Evolutionary conservation across 2,329 filamentous ascomycete species (phyloP), one percentile per base, ranked within the genome.

Genomic region (Cladosporium sp.): DNA sequence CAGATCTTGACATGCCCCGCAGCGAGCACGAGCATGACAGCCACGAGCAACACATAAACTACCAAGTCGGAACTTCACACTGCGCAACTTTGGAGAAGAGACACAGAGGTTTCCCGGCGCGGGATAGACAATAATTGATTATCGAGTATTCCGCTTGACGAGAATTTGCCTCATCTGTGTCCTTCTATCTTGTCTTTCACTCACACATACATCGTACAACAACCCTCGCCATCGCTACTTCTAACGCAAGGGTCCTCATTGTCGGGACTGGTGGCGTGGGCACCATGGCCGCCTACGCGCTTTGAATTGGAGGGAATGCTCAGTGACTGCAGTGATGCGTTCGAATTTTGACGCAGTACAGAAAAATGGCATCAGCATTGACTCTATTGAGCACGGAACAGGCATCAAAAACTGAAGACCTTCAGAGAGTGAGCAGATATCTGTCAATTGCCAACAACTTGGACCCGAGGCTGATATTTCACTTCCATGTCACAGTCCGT

Each of bases 251-350:
- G n/a, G 73, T 83, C 6, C 73, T 83, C 5, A 65, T 83, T 6
- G 70, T 84, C 15, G 81, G 81, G n/a, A 72, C 73, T 13, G 81
- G 81, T 8, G 79, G 78, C 9, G 75, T 83, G 3, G 81, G 81
- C 20, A 77, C 79, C 0, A 80, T 83, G 62, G 77, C 77, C 5
- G 79, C 79, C 2, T 75, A 80, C 42, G 77, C 77, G 24, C 73
- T 84, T 17, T 77, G 83, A 63, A 64, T 70, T 7, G 78, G 79
- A 3, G 75, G 74, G 7, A 68, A 71, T 13, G 78, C 79, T 17
- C 68, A 3, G 80, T 83, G 5, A 81, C 81, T 0, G 70, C 77
- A 0, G 77, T 83, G 1, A 67, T 83, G 34, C 74, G 82, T 17
- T 83, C 80, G 2, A 84, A 82, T 61, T 83, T 76, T 65, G 68